Evolutionary conservation across 495 filamentous ascomycete genomes (phyloP), one percentile per base, ranked within the genome.

Genomic region (Hypoxylon intermedium): DNA sequence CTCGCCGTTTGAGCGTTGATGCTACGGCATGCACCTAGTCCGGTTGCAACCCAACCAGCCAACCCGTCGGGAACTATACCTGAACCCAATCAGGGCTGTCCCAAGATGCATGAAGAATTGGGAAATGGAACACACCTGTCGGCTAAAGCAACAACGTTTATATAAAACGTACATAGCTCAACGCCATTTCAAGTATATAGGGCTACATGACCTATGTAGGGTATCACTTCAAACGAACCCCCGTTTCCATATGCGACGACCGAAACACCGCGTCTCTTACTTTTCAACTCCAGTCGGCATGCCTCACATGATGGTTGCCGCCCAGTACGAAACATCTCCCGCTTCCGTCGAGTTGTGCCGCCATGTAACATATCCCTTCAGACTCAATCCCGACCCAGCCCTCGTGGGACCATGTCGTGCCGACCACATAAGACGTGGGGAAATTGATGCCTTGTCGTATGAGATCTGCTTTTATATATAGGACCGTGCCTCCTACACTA

Each of bases 331-430:
- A 67, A 37, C 59, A 67, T 2, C 44, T 49, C 9, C 58, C 59
- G 12, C 58, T 54, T 12, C 58, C 48, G 11, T 67, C 59, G 2
- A 67, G 53, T 6, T 67, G 50, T 48, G 58, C 59, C 6, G 50
- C 50, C 30, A 63, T 34, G 23, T 59, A 63, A 28, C 58, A 67
- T 41, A 63, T 42, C 0, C 64, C 58, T 20, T 63, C 54, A 11
- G 64, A 54, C 30, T 67, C 59, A 6, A 63, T 55, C 0, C 59
- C 64, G 2, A 51, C 40, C 58, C 63, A 63, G 12, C 64, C 64
- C 7, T 63, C 58, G 54, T 62, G 64, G 20, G 58, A 59, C 64
- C 64, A 62, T 1, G 59, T 67, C 11, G 59, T 59, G 15, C 64
- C 53, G 15, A 63, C 58, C 6, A 67, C 54, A 21, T 63, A 55